Evolutionary conservation across 73 alveolate genomes (phyloP), one percentile per base, ranked within the genome.

Genomic region (Uronychia binucleata): DNA sequence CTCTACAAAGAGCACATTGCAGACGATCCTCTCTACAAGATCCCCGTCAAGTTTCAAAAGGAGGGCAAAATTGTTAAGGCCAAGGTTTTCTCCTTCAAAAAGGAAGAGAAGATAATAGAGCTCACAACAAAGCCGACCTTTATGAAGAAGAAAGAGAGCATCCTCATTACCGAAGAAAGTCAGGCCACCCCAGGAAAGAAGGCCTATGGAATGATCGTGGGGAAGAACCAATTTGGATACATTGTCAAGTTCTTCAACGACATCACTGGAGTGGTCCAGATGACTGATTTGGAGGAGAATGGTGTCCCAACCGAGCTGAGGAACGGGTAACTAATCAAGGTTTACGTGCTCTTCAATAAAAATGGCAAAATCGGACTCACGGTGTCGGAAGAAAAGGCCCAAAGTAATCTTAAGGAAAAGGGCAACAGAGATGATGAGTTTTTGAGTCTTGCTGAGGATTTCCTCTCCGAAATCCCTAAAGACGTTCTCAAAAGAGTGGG

Each of bases 161-260:
- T 58, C 34, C 46, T 33, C n/a, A 57, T 31, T 27, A 58, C 75
- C 30, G 91, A 77, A 26, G 31, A 30, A 57, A 34, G 27, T 28
- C 67, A 46, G 19, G 33, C 67, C 35, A 33, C 19, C 79, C 59
- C 26, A 57, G 84, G 88, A 78, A 84, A 33, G 82, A 85, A 90
- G 80, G 31, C 79, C 31, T 35, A 76, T n/a, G 95, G 93, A 19
- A 80, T 90, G 30, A 59, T 86, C 5, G 88, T 80, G 1, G 90
- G 77, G 25, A 59, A 90, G 46, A 85, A 90, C 58, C 90, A 90
- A 30, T 58, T 80, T 34, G 91, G 90, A 27, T 78, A 35, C 34
- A 85, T 85, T 57, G 76, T 90, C 32, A 87, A 90, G 35, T 85
- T 80, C 81, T 90, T 85, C 78, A 86, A 89, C 26, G 83, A 86